phyloP scores from a whole-genome alignment of 331 rosid genomes.

The Phaseolus coccineus region DNA sequence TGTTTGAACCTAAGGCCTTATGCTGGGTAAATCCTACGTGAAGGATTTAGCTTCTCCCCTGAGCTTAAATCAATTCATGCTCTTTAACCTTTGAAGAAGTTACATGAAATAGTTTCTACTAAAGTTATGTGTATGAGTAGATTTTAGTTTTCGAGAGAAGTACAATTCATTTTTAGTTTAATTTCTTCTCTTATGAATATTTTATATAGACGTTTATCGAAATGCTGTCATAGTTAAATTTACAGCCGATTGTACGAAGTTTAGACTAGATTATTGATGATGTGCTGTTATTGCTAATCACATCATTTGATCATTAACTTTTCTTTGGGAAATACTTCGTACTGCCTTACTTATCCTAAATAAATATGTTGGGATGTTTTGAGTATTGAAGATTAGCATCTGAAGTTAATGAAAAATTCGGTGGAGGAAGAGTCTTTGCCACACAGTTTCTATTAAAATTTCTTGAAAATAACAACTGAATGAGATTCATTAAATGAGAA shows the following conservation, averaged over 20 bases:
- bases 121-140: not conserved
- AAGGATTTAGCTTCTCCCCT: not conserved
- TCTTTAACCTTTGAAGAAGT: not conserved
- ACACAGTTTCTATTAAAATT: not conserved
- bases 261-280: not conserved
- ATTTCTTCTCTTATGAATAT: too few species aligned
- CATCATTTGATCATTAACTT: not conserved
- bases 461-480: not conserved
- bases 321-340: not conserved
- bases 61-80: not conserved
- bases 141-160: not conserved
- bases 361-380: not conserved
- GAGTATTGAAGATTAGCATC: not conserved
- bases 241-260: not conserved
- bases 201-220: not conserved
- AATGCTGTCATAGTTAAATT: not conserved
- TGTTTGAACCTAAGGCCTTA: not conserved
- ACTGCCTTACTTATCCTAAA: not conserved
- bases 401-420: not conserved
- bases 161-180: not conserved
- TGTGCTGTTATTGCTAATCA: not conserved
- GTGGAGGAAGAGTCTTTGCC: not conserved
- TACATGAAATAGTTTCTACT: not conserved
- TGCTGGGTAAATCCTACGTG: not conserved
- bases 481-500: not conserved